phyloP scores from a whole-genome alignment of 2,329 filamentous ascomycete genomes.

The Colletotrichum coccodes region DNA sequence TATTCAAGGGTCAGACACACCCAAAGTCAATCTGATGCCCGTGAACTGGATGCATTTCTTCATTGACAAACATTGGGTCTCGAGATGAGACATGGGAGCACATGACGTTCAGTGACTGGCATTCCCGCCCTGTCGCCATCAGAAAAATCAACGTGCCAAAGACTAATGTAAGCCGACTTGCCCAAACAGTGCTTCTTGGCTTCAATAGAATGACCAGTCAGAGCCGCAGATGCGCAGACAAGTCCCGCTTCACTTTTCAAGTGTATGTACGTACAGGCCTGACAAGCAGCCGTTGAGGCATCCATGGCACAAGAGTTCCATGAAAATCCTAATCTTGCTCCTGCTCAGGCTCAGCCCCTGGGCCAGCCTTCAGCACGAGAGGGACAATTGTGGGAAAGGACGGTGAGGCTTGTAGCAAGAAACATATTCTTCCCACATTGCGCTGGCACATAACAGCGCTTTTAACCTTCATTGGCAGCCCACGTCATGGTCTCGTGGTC shows the following conservation, averaged over 20 bases:
- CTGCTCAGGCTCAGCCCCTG: background rate
- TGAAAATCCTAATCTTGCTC: slow-evolving; percentile 17
- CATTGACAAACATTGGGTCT: slow-evolving; percentile 18
- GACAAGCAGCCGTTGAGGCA: slow-evolving; percentile 2
- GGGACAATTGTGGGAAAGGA: background rate
- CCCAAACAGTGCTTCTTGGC: slow-evolving; percentile 1
- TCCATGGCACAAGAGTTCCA: slow-evolving; percentile 17
- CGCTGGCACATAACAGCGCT: background rate
- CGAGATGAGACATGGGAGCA: slow-evolving; percentile 23
- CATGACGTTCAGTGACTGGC: slow-evolving; percentile 14
- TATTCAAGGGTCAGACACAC: background rate
- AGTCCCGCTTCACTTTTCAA: background rate
- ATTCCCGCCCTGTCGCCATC: slow-evolving; percentile 2
- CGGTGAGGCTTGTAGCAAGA: slow-evolving; percentile 11
- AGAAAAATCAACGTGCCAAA: slow-evolving; percentile 2
- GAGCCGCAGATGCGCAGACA: background rate
- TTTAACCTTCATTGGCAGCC: background rate
- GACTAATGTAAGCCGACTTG: background rate
- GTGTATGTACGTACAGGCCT: slow-evolving; percentile 12
- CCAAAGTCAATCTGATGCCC: slow-evolving; percentile 1
- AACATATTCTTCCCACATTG: background rate
- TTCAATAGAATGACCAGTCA: background rate
- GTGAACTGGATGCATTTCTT: slow-evolving; percentile 7
- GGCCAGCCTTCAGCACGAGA: background rate
- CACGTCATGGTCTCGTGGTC: background rate